Conservation (phyloP, 208 protist genomes). For the Novymonas esmeraldas region DNA sequence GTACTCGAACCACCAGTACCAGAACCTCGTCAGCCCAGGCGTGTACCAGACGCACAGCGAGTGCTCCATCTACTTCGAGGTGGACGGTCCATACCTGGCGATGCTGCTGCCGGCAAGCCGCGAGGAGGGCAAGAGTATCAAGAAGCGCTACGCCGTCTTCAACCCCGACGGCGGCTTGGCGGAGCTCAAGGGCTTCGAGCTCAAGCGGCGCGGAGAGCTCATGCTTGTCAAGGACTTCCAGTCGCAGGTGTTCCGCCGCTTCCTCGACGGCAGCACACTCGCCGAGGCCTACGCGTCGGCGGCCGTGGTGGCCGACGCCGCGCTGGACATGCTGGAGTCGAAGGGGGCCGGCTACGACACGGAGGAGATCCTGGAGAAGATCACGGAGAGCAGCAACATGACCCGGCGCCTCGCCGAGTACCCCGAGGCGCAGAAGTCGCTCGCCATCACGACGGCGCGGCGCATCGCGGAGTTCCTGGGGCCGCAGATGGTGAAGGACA, state of each 20-base stretch:
- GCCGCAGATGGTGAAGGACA: constrained; percentile 97
- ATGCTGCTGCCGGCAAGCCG: constrained; percentile 99
- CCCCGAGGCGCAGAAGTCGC: constrained; percentile 97
- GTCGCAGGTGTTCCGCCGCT: constrained; percentile 95
- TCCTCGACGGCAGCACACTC: constrained; percentile 96
- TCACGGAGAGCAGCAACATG: constrained; percentile 98
- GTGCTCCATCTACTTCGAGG: constrained; percentile 99
- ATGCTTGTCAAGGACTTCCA: constrained; percentile 99
- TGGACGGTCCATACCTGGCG: constrained; percentile 99
- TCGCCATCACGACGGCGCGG: constrained; percentile 97
- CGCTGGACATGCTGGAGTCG: constrained; percentile 96
- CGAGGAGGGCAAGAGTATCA: constrained; percentile 98
- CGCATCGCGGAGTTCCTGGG: constrained; percentile 99
- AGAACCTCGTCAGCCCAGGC: constrained; percentile 79
- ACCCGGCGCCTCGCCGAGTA: constrained; percentile 96
- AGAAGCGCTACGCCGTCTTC: constrained; percentile 99
- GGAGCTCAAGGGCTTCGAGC: constrained; percentile 99
- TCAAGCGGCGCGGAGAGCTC: constrained; percentile 99
- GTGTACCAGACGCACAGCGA: constrained; percentile 89
- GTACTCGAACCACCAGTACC: constrained; percentile 99
- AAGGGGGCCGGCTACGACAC: constrained; percentile 92
- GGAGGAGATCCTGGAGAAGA: constrained; percentile 97
- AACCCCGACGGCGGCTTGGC: constrained; percentile 96
- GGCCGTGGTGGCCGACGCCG: constrained; percentile 95
- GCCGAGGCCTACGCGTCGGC: constrained; percentile 97